Evolutionary conservation across 2,329 filamentous ascomycete genomes (phyloP), one percentile per base, ranked within the genome.

Genomic region (Penicillium sclerotigenum): DNA sequence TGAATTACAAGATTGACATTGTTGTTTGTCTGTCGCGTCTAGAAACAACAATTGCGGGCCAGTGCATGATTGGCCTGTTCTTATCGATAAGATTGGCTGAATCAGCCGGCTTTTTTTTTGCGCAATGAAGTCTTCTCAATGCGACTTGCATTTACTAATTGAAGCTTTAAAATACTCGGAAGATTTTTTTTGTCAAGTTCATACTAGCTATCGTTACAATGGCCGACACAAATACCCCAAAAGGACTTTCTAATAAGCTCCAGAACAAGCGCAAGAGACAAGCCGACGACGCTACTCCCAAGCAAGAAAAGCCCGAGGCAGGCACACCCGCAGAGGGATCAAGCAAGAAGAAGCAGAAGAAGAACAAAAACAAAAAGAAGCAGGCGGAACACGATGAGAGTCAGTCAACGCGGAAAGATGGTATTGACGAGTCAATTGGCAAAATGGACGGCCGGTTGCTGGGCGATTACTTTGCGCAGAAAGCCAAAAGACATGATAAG

Each of bases 401-500:
- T 45, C 59, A 67, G 20, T 64, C 62, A 41, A 71, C 69, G 46
- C 61, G 85, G 41, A 85, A 91, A 65, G 83, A 87, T 33, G 87
- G 88, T 7, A 78, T 97, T 63, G 96, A 97, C 75, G 85, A 84
- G 61, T 84, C 89, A 4, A 89, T 97, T 70, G 84, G 86, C 42
- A 84, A 85, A 58, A 92, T 97, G 87, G 90, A 96, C 72, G 87
- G 85, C 58, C 84, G 87, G 62, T 80, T 97, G 40, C 78, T 97
- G 45, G 90, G 92, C 1, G 93, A 97, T 71, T 87, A 96, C 71
- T 80, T 97, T 59, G 89, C 89, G 7, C 87, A 94, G 69, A 85
- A 89, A 69, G 87, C 90, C 51, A 85, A 83, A 61, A 83, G 88
- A 24, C 95, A 93, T 68, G 89, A 91, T 52, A 85, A 83, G 28